A percentile compares a stretch with the other conserved stretches of the same genome.
phyloP scores from a whole-genome alignment of 2,329 filamentous ascomycete species.

The Hortaea sp. region DNA sequence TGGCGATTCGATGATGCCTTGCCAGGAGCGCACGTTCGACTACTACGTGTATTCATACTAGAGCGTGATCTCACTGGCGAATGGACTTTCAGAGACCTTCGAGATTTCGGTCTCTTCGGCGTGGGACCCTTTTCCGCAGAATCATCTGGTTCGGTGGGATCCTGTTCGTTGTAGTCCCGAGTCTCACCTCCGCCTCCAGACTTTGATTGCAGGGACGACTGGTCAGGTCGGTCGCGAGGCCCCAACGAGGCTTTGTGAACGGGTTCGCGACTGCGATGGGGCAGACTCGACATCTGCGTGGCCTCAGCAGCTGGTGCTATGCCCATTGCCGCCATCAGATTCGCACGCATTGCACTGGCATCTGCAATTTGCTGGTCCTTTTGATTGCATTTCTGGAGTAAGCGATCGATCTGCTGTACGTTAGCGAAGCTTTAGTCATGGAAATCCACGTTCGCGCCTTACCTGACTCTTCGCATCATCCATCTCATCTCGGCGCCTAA shows the following conservation, averaged over 20 bases:
- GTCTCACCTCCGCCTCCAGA: constrained; percentile 9
- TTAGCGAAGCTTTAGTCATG: background rate
- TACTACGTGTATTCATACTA: constrained; percentile 6
- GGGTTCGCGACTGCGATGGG: constrained; percentile 11
- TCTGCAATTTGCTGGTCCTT: constrained; percentile 28
- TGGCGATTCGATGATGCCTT: constrained; percentile 12
- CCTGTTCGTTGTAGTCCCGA: constrained; percentile 4
- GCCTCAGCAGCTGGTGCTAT: constrained; percentile 9
- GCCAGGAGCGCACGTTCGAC: constrained; percentile 11
- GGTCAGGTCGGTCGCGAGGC: constrained; percentile 2
- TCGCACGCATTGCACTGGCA: constrained; percentile 27
- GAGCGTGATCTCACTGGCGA: constrained; percentile 18
- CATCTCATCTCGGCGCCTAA: background rate
- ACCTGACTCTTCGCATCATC: constrained; percentile 1
- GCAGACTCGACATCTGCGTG: constrained; percentile 3
- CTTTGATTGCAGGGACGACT: constrained; percentile 3
- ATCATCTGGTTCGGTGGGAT: constrained; percentile 10
- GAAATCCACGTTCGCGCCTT: background rate
- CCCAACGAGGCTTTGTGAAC: constrained; percentile 1
- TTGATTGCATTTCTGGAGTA: constrained; percentile 23
- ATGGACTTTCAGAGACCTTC: constrained; percentile 15
- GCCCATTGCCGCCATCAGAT: constrained; percentile 29
- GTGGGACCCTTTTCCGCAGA: constrained; percentile 15
- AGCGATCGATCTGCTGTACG: constrained; percentile 15
- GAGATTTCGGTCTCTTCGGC: constrained; percentile 33